phyloP scores from a whole-genome alignment of 106 monocot species.

The Dendrobium huoshanense region DNA sequence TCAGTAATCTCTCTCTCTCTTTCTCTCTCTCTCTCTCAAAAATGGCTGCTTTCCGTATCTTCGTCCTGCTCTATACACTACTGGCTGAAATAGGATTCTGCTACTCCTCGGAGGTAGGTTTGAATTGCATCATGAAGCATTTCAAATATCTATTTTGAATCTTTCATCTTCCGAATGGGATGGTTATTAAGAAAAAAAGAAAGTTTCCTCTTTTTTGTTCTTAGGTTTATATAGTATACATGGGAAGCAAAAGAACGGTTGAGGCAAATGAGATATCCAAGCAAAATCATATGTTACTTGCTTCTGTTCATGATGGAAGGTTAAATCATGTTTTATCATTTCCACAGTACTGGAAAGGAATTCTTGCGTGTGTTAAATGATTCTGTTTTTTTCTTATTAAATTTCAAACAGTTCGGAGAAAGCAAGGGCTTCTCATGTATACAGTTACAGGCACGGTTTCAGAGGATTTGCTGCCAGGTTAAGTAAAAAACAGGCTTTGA shows the following conservation, averaged over 20 bases:
- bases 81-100: not conserved
- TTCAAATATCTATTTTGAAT: not conserved
- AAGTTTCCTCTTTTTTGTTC: not conserved
- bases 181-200: not conserved
- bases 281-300: conserved; percentile 58
- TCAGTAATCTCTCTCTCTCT: not conserved
- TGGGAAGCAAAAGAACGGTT: conserved; percentile 50
- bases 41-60: not conserved
- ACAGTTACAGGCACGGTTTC: conserved; percentile 63
- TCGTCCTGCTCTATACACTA: conserved; percentile 7
- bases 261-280: conserved; percentile 33
- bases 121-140: not conserved
- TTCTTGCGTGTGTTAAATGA: not conserved
- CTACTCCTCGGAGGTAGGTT: conserved; percentile 15
- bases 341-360: not conserved
- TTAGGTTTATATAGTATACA: conserved; percentile 77
- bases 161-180: not conserved
- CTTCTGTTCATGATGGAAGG: conserved; percentile 80
- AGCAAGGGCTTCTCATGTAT: conserved; percentile 67
- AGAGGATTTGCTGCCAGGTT: conserved; percentile 87
- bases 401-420: conserved; percentile 37
- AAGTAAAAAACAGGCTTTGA: conserved; percentile 52
- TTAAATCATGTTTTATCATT: conserved; percentile 6
- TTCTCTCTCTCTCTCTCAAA: too few relatives aligned
- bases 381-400: not conserved